Evolutionary conservation across 2,329 filamentous ascomycete genomes (phyloP).

Genomic region (Gaeumannomyces sp.): DNA sequence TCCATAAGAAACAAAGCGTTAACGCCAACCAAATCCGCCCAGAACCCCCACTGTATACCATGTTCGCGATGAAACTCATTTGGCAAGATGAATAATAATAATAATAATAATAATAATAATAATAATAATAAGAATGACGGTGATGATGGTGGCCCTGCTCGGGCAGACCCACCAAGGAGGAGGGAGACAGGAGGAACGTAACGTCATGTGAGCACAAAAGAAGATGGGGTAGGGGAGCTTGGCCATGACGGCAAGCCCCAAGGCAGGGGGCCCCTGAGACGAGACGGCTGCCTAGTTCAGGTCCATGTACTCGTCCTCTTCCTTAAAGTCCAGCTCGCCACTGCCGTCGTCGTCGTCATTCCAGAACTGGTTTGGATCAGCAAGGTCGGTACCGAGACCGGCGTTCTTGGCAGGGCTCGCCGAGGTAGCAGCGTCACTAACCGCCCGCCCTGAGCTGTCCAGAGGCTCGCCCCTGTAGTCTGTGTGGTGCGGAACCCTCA

Average conservation of each 20-base stretch:
- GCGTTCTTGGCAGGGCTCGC: conserved; percentile 26
- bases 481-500: conserved; percentile 89
- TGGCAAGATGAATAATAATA: conserved; percentile 15
- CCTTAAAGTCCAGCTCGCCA: conserved; percentile 75
- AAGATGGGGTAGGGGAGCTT: not conserved
- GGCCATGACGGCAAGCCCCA: not conserved
- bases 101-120: not conserved
- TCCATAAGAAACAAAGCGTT: conserved; percentile 1
- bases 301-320: conserved; percentile 79
- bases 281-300: conserved; percentile 11
- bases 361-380: conserved; percentile 53
- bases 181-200: not conserved
- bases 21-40: not conserved
- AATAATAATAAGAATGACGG: too few relatives aligned
- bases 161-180: not conserved
- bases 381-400: conserved; percentile 38
- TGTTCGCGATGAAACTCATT: not conserved
- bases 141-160: too few relatives aligned
- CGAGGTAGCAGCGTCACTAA: conserved; percentile 24
- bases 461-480: conserved; percentile 80
- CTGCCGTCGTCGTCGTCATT: conserved; percentile 67
- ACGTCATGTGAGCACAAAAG: not conserved
- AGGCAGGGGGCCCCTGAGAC: not conserved
- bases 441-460: conserved; percentile 36
- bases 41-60: not conserved